Evolutionary conservation across 2,329 filamentous ascomycete species (phyloP).

Genomic region (Colletotrichum tropicale): DNA sequence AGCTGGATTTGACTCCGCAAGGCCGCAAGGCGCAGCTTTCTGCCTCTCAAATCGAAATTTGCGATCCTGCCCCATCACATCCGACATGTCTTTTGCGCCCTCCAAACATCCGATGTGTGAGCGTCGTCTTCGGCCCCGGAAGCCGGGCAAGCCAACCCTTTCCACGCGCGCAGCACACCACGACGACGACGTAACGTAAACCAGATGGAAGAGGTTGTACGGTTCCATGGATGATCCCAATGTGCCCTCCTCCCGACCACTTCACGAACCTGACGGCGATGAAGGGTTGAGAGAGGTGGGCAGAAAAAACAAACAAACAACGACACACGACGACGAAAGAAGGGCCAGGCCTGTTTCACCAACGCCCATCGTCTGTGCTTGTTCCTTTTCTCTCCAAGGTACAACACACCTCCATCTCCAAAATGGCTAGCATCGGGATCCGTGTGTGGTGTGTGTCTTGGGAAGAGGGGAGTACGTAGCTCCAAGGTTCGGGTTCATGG

Average conservation of each 20-base stretch:
- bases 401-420: background rate
- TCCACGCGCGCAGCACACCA: background rate
- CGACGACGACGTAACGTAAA: background rate
- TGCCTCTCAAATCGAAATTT: background rate
- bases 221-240: slow-evolving; percentile 3
- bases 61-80: background rate
- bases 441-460: background rate
- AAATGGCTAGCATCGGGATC: background rate
- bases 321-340: background rate
- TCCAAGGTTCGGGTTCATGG: background rate
- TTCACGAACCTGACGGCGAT: background rate
- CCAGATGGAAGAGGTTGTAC: background rate
- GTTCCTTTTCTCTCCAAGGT: background rate
- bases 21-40: slow-evolving; percentile 1
- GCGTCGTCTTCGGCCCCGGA: background rate
- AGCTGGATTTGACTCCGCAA: background rate
- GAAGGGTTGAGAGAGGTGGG: background rate
- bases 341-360: slow-evolving; percentile 2
- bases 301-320: background rate
- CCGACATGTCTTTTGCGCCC: background rate
- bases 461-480: background rate
- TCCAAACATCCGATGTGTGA: slow-evolving; percentile 16
- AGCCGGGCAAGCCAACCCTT: background rate
- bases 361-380: background rate
- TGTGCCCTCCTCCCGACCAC: background rate